Base-by-base conservation (phyloP, 2,329 filamentous ascomycete species). In the Beauveria pseudobassiana region DNA sequence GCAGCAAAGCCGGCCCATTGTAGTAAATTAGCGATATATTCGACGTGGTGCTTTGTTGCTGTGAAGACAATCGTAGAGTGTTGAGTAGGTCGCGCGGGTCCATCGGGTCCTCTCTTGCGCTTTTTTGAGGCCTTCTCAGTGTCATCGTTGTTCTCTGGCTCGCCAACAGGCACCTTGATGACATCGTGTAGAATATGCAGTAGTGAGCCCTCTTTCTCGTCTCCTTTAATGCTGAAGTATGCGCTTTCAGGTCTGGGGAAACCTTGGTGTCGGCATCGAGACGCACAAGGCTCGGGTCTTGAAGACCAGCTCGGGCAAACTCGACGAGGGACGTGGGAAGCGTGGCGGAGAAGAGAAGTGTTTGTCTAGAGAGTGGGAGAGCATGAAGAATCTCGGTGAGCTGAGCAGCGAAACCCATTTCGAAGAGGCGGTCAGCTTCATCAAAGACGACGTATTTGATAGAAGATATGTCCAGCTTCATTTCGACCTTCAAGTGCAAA, bases 351-450 rank as follows among this genome's bases (percentile, higher is more conserved):
- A 99, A 99, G 2, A 99, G 81, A 8, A 98, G 78, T 3, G 93
- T 99, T 72, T 99, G 95, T 63, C 96, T 84, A 26, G 87, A 89
- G 0, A 85, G 79, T 1, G 96, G 95, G 18, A 99, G 78, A 0
- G 92, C 90, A 70, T 96, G 87, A 57, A 99, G 78, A 79, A 98
- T 98, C 72, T 99, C 95, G 1, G 90, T 89, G 67, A 99, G 79
- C 71, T 99, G 95, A 3, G 90, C 87, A 5, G 93, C 92, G 72
- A 99, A 99, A 68, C 95, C 96, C 93, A 99, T 97, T 72, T 99
- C 95, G 74, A 99, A 99, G 22, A 99, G 80, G 59, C 95, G 85
- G 80, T 99, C 95, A 1, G 95, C 95, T 74, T 99, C 95, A 72
- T 99, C 95, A 66, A 99, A 99, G 9, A 99, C 95, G 26, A 96